These are phyloP conservation scores for Fragilaria crotonensis DNA, from an alignment of 108 stramenopile species.

Conservation along the genomic window DNA sequence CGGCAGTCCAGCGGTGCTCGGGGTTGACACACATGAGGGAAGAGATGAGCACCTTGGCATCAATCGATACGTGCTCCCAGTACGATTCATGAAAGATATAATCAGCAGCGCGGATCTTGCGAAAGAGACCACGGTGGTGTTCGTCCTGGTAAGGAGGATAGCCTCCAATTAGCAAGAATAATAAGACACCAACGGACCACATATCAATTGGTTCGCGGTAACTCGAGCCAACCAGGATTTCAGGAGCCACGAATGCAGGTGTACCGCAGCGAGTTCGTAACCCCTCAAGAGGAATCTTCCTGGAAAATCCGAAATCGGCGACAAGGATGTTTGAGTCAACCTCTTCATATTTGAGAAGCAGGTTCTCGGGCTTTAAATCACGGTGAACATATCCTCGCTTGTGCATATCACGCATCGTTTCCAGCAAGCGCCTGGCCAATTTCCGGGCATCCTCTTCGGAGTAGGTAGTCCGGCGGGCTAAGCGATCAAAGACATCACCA, in stretches of 20 bases:
- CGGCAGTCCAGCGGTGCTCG: slow-evolving; percentile 40
- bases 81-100: slow-evolving; percentile 65
- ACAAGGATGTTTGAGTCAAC: slow-evolving; percentile 73
- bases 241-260: slow-evolving; percentile 94
- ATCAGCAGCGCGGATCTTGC: slow-evolving; percentile 69
- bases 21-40: slow-evolving; percentile 71
- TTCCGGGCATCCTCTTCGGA: slow-evolving; percentile 85
- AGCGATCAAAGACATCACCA: slow-evolving; percentile 94
- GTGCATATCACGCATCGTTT: slow-evolving; percentile 72
- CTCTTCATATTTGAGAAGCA: slow-evolving; percentile 52
- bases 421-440: slow-evolving; percentile 48
- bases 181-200: slow-evolving; percentile 91
- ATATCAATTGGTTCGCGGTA: slow-evolving; percentile 87
- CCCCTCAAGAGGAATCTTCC: slow-evolving; percentile 40
- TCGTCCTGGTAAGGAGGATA: slow-evolving; percentile 60
- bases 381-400: slow-evolving; percentile 75
- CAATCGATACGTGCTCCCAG: slow-evolving; percentile 60
- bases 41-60: slow-evolving; percentile 75
- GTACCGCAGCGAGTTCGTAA: slow-evolving; percentile 89
- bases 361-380: slow-evolving; percentile 92
- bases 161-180: slow-evolving; percentile 86
- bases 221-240: slow-evolving; percentile 65
- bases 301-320: slow-evolving; percentile 96
- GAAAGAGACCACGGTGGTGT: slow-evolving; percentile 59
- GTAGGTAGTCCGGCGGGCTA: slow-evolving; percentile 70